Conservation (phyloP, 2,329 filamentous ascomycete species). For the Sarocladium oryzae region DNA sequence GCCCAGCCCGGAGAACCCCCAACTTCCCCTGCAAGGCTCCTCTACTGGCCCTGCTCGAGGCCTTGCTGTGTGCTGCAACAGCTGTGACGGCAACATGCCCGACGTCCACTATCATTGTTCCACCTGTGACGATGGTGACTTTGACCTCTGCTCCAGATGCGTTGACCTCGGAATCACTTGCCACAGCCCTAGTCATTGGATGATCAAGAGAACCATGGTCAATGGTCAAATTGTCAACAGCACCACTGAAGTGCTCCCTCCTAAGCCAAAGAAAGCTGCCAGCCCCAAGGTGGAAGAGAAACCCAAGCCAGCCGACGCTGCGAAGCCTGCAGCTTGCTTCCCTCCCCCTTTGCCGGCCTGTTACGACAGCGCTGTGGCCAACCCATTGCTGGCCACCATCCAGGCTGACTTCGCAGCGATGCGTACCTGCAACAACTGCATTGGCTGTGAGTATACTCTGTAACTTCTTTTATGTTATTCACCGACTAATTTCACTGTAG, state of each 20-base stretch:
- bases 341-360: constrained; percentile 2
- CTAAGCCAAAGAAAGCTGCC: constrained; percentile 40
- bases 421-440: constrained; percentile 65
- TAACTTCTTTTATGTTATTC: neutral
- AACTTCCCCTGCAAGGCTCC: too few relatives aligned
- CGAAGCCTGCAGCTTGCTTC: neutral
- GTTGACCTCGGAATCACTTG: constrained; percentile 72
- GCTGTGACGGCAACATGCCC: constrained; percentile 71
- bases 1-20: neutral
- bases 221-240: constrained; percentile 77
- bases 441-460: constrained; percentile 22
- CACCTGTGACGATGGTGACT: constrained; percentile 88
- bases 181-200: constrained; percentile 75
- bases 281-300: constrained; percentile 18
- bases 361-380: neutral
- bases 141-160: constrained; percentile 81
- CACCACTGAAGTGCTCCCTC: constrained; percentile 72
- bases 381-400: neutral
- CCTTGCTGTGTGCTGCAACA: constrained; percentile 92
- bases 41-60: constrained; percentile 3
- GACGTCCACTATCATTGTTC: constrained; percentile 91
- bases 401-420: constrained; percentile 21
- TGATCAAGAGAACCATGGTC: constrained; percentile 80
- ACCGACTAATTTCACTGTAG: constrained; percentile 35
- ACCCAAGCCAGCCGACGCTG: constrained; percentile 11